Conservation (phyloP, 495 filamentous ascomycete species). For the Chaetomium cochliodes region DNA sequence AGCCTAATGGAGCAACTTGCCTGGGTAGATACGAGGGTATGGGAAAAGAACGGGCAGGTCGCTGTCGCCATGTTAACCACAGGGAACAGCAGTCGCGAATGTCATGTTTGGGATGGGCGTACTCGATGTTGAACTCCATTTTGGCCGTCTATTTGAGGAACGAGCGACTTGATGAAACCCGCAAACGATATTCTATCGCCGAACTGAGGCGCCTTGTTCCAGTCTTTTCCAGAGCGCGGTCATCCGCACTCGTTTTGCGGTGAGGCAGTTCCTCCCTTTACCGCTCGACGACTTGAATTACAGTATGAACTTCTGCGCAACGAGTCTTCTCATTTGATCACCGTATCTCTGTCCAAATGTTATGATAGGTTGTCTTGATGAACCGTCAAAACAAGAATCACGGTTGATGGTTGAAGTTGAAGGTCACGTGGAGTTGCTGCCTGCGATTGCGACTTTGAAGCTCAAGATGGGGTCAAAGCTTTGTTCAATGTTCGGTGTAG, state of each 20-base stretch:
- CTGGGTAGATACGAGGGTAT: constrained; percentile 94
- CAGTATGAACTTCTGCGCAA: background rate
- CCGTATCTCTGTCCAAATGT: background rate
- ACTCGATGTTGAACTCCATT: constrained; percentile 97
- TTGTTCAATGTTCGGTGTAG: constrained; percentile 3
- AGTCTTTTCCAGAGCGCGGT: background rate
- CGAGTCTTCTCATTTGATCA: background rate
- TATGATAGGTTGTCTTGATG: background rate
- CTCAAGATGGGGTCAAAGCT: background rate
- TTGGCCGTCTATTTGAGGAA: constrained; percentile 13
- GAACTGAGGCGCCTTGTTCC: background rate
- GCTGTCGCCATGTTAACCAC: constrained; percentile 44
- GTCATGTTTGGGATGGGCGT: background rate
- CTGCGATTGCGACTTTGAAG: constrained; percentile 2
- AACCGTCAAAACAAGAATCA: background rate
- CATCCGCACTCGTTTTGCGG: background rate
- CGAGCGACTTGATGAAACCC: background rate
- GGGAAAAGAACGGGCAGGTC: constrained; percentile 94
- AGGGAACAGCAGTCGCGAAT: background rate
- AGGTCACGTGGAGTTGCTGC: constrained; percentile 23
- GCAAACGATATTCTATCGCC: background rate
- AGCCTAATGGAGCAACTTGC: constrained; percentile 38
- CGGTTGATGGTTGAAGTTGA: background rate
- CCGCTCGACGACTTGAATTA: background rate
- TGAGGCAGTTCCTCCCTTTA: background rate